Percentiles rank a stretch among this genome's conserved stretches.
phyloP scores from a whole-genome alignment of 805 yeast species.

The Yarrowia deformans region DNA sequence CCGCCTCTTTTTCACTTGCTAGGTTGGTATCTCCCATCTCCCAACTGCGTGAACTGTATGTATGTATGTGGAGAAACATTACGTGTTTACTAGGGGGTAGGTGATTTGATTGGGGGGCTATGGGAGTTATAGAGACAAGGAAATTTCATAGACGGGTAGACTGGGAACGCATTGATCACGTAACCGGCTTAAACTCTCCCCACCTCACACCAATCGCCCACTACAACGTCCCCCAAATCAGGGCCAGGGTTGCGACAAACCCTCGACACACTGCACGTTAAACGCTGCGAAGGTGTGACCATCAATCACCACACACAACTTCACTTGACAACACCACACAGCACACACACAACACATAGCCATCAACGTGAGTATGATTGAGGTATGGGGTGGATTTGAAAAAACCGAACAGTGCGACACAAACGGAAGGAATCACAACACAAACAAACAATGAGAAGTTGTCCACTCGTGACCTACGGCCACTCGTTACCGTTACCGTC shows the following conservation, averaged over 20 bases:
- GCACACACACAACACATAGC: slow-evolving; percentile 28
- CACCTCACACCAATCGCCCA: background rate
- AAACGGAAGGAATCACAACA: no score
- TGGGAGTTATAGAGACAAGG: no score
- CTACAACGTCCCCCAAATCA: background rate
- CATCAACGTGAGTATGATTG: slow-evolving; percentile 30
- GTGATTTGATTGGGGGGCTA: background rate
- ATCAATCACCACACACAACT: slow-evolving; percentile 24
- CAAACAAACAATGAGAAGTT: no score
- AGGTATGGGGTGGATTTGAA: no score
- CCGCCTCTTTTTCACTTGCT: background rate
- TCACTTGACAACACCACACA: slow-evolving; percentile 1
- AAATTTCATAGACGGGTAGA: no score
- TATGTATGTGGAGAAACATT: background rate
- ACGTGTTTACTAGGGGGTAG: slow-evolving; percentile 15
- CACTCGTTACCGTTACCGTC: background rate
- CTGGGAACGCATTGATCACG: no score
- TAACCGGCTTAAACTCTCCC: no score
- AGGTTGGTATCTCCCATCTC: background rate
- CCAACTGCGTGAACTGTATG: slow-evolving; percentile 4
- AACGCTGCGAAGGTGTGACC: background rate
- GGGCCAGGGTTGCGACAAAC: slow-evolving; percentile 37
- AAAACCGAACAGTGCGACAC: no score
- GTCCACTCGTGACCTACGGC: background rate
- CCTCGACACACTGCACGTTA: slow-evolving; percentile 27